A percentile compares a stretch with the other conserved stretches of the same genome.
These are phyloP conservation scores for Cucumis melo DNA, from an alignment of 306 rosid species.

Conservation along the genomic window DNA sequence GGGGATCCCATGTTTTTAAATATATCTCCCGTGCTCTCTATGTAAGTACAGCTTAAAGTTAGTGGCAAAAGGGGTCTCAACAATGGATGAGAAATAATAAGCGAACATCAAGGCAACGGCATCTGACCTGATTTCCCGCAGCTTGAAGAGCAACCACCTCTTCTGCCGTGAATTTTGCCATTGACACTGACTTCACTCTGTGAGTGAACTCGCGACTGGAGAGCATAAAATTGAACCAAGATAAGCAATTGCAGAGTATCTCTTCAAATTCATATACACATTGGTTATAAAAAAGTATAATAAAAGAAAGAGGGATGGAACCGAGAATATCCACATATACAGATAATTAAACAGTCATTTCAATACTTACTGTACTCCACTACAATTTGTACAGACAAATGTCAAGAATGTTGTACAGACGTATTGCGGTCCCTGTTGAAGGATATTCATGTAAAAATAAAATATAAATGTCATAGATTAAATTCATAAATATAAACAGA, in stretches of 20 bases:
- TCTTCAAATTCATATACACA: background rate
- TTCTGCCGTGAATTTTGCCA: conserved; percentile 63
- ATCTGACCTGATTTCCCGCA: conserved; percentile 83
- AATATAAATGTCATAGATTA: background rate
- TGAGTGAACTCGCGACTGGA: conserved; percentile 88
- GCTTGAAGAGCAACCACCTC: conserved; percentile 75
- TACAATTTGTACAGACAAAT: conserved; percentile 81
- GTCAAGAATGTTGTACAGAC: conserved; percentile 80
- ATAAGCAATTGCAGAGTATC: conserved; percentile 1
- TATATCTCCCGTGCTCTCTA: conserved; percentile 70
- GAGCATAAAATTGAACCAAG: conserved; percentile 5
- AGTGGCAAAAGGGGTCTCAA: background rate
- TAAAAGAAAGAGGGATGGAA: background rate
- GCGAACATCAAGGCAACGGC: background rate
- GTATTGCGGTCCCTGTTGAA: conserved; percentile 83
- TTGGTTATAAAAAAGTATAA: background rate
- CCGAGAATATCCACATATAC: background rate
- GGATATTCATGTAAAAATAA: background rate
- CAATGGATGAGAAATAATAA: background rate
- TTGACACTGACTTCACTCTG: conserved; percentile 78
- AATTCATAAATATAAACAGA: background rate
- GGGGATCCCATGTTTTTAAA: conserved; percentile 65
- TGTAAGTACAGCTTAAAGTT: conserved; percentile 2
- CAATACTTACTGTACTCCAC: conserved; percentile 80
- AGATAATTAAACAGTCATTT: background rate